Percentiles rank a stretch among this genome's conserved stretches.
phyloP scores from a whole-genome alignment of 768 basidiomycete species.

The Cystobasidium tubakii region DNA sequence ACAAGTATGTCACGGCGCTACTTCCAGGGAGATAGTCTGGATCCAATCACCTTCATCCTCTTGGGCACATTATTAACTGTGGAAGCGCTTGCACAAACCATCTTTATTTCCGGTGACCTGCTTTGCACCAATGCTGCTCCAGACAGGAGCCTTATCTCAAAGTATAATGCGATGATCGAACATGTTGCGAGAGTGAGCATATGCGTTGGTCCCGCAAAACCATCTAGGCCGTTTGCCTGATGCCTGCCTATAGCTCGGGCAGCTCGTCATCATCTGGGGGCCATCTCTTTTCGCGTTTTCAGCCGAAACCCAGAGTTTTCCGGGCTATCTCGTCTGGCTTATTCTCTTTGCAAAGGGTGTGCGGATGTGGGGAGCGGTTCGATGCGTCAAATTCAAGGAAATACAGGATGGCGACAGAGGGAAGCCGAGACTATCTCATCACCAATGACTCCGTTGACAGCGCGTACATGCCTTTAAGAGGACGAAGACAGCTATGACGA shows the following conservation, averaged over 20 bases:
- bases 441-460: too few relatives aligned
- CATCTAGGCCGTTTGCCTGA: too few relatives aligned
- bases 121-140: conserved; percentile 26
- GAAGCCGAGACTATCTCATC: too few relatives aligned
- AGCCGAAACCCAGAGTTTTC: conserved; percentile 7
- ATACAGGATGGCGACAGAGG: not conserved
- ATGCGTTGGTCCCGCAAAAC: too few relatives aligned
- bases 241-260: conserved; percentile 18
- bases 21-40: not conserved
- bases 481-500: too few relatives aligned
- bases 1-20: conserved; percentile 8
- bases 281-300: conserved; percentile 18
- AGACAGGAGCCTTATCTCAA: not conserved
- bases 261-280: not conserved
- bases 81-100: conserved; percentile 9
- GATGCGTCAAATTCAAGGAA: too few relatives aligned
- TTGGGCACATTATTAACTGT: not conserved
- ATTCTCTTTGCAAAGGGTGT: not conserved
- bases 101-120: conserved; percentile 18
- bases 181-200: not conserved
- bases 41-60: conserved; percentile 10
- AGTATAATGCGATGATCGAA: conserved; percentile 18
- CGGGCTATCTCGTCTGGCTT: conserved; percentile 25
- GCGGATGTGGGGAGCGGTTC: too few relatives aligned
- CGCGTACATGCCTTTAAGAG: too few relatives aligned